Evolutionary conservation across 2,329 filamentous ascomycete genomes (phyloP), one percentile per base, ranked within the genome.

Genomic region (Aspergillus puulaauensis): DNA sequence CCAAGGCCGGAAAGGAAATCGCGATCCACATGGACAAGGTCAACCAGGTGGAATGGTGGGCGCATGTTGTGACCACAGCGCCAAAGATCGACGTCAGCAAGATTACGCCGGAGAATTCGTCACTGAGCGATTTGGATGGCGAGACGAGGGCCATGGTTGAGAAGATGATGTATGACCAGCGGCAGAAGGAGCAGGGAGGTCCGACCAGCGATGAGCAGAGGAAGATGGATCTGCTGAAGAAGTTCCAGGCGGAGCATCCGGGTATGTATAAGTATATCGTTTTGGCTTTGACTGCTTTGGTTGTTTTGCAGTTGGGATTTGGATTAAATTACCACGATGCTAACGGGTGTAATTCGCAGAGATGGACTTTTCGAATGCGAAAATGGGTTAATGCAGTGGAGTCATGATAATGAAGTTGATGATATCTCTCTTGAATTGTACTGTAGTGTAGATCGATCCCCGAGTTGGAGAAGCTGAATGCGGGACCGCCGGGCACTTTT

Each of bases 81-180:
- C 95, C 95, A 62, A 90, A 89, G 77, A 96, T 99, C 76, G 95
- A 99, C 78, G 91, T 96, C 37, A 88, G 88, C 68, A 97, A 96
- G 81, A 98, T 99, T 77, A 86, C 88, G 73, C 95, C 95, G 21
- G 95, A 98, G 78, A 93, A 89, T 73, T 93, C 89, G 72, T 96
- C 92, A 75, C 82, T 99, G 70, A 88, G 90, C 57, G 95, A 99
- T 75, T 81, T 99, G 65, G 93, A 98, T 72, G 95, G 95, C 60
- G 90, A 96, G 82, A 99, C 95, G 54, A 85, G 95, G 63, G 85
- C 87, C 58, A 98, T 99, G 93, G 95, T 99, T 45, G 95, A 99
- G 86, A 99, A 99, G 86, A 99, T 99, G 95, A 99, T 99, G 95
- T 99, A 85, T 70, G 95, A 99, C 80, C 95, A 99, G 82, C 83